Conservation (phyloP, 2,329 filamentous ascomycete genomes). For the Xylariaceae sp. region DNA sequence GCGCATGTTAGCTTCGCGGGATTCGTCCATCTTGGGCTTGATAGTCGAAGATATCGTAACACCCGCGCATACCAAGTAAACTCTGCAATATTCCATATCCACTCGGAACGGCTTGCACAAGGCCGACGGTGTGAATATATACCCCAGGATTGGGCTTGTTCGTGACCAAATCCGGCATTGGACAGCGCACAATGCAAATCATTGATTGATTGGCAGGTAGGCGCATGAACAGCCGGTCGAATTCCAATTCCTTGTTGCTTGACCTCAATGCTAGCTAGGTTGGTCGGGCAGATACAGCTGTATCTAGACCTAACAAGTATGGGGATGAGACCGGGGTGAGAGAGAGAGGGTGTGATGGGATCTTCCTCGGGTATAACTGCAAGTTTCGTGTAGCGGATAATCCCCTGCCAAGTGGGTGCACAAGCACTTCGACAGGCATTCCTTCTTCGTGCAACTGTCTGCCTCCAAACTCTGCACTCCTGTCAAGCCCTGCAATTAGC, state of each 20-base stretch:
- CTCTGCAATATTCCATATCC: no score
- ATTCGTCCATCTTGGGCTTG: no score
- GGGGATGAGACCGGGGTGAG: not conserved
- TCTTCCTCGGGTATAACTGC: slow-evolving; percentile 9
- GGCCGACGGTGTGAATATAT: no score
- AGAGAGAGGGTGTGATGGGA: slow-evolving; percentile 4
- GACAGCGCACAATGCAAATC: not conserved
- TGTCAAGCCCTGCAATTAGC: no score
- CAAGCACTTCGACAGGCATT: not conserved
- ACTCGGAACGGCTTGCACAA: no score
- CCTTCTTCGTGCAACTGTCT: no score
- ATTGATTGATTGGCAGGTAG: slow-evolving; percentile 3
- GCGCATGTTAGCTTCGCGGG: no score
- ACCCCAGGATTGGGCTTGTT: slow-evolving; percentile 1
- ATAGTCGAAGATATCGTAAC: no score
- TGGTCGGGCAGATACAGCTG: not conserved
- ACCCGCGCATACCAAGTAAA: no score
- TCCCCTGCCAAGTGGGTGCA: not conserved
- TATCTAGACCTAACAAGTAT: no score
- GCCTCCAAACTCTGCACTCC: no score
- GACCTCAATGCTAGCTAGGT: no score
- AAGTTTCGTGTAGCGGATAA: slow-evolving; percentile 7
- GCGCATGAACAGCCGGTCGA: slow-evolving; percentile 2
- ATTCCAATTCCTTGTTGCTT: not conserved
- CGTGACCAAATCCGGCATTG: slow-evolving; percentile 2